Conservation (phyloP, 2,329 filamentous ascomycete species). For the Penicillium sp. region DNA sequence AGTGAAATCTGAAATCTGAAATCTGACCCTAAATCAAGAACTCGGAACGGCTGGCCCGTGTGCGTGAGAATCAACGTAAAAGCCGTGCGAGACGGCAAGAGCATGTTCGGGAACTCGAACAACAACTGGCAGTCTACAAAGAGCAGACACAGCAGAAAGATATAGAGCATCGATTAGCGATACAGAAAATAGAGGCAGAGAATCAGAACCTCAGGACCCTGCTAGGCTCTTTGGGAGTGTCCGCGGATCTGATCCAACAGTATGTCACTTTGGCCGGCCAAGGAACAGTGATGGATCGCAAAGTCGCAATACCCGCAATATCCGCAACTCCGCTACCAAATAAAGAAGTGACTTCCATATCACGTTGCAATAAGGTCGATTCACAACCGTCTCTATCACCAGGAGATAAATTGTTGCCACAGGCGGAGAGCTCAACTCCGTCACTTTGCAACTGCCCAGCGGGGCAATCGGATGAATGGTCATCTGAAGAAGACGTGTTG, state of each 20-base stretch:
- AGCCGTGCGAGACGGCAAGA: constrained; percentile 38
- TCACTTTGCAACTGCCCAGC: constrained; percentile 27
- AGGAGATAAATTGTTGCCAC: not conserved
- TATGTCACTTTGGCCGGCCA: constrained; percentile 26
- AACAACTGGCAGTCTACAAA: constrained; percentile 30
- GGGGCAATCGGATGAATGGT: constrained; percentile 14
- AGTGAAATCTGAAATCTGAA: not conserved
- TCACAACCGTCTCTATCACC: not conserved
- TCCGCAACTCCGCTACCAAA: constrained; percentile 11
- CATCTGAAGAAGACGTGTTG: constrained; percentile 26
- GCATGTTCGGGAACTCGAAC: constrained; percentile 37
- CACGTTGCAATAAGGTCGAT: not conserved
- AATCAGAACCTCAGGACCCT: constrained; percentile 32
- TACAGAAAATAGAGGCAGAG: constrained; percentile 36
- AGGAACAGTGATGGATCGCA: constrained; percentile 21
- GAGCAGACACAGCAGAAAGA: constrained; percentile 31
- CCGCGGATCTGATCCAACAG: constrained; percentile 24
- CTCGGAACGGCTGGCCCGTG: constrained; percentile 39
- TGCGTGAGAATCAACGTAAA: constrained; percentile 41
- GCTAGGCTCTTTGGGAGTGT: constrained; percentile 26
- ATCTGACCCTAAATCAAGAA: constrained; percentile 17
- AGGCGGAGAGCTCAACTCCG: constrained; percentile 2
- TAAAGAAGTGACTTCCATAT: not conserved
- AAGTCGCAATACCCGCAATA: constrained; percentile 40
- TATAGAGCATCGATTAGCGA: constrained; percentile 33